phyloP scores from a whole-genome alignment of 2,329 filamentous ascomycete genomes.

The Pestalotiopsis sp. region DNA sequence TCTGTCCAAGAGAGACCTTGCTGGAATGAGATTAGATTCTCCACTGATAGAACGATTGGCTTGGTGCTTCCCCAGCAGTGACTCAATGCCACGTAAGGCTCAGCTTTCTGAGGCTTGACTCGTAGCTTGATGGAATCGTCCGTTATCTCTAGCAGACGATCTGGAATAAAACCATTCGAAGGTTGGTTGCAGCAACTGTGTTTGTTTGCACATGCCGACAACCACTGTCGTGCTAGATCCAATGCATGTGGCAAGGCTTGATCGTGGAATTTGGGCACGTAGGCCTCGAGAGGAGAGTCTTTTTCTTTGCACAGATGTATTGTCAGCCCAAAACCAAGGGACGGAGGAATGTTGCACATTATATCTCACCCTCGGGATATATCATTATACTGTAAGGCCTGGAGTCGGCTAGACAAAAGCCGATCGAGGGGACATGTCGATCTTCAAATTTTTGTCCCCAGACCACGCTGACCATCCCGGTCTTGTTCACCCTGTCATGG shows the following conservation, averaged over 20 bases:
- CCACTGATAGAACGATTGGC: background rate
- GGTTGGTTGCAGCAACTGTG: background rate
- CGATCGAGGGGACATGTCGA: background rate
- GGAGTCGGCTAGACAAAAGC: background rate
- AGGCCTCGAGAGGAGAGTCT: background rate
- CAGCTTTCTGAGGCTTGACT: background rate
- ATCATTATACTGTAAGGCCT: background rate
- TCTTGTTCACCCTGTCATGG: background rate
- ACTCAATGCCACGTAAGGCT: background rate
- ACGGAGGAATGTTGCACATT: background rate
- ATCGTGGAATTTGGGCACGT: background rate
- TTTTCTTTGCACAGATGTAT: background rate
- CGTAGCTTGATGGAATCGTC: background rate
- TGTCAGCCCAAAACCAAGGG: background rate
- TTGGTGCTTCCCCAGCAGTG: background rate
- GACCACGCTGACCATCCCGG: background rate
- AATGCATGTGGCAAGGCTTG: background rate
- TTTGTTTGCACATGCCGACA: background rate
- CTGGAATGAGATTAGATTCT: background rate
- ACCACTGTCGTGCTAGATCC: background rate
- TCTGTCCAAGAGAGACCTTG: background rate
- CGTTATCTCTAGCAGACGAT: background rate
- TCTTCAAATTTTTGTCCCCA: background rate
- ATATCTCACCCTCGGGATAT: background rate
- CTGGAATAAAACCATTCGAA: background rate